Conservation (phyloP, 176 grass and related monocot genomes). For the Phoenix dactylifera region DNA sequence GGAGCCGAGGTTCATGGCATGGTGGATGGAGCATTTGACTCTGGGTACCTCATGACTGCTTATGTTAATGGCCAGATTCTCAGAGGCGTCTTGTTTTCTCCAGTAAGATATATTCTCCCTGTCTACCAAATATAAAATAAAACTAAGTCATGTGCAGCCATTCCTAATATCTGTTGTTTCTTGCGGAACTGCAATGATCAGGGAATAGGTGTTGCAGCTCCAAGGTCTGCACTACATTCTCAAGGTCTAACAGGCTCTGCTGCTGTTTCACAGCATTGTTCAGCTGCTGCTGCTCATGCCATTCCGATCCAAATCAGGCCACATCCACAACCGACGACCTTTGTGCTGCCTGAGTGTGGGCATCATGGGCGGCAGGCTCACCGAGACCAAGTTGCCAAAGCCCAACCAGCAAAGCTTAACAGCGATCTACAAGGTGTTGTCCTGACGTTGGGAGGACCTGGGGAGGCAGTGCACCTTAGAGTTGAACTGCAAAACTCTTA, state of each 20-base stretch:
- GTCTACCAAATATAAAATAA: too few relatives aligned
- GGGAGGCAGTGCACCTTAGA: conserved; percentile 35
- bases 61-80: conserved; percentile 82
- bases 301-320: conserved; percentile 47
- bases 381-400: conserved; percentile 40
- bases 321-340: conserved; percentile 34
- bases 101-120: conserved; percentile 32
- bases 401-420: conserved; percentile 42
- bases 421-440: conserved; percentile 82
- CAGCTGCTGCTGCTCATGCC: conserved; percentile 24
- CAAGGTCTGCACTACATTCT: conserved; percentile 42
- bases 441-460: conserved; percentile 84
- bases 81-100: conserved; percentile 83
- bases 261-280: conserved; percentile 46
- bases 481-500: neutral
- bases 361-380: conserved; percentile 37
- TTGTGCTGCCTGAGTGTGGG: conserved; percentile 37
- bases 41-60: conserved; percentile 83
- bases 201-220: conserved; percentile 51
- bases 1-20: conserved; percentile 72
- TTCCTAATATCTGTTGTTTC: too few relatives aligned
- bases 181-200: conserved; percentile 13
- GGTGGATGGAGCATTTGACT: conserved; percentile 85
- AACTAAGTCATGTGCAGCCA: too few relatives aligned
- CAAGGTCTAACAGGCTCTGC: conserved; percentile 44